phyloP scores from a whole-genome alignment of 768 basidiomycete species.

The Lentinula guzmanii region DNA sequence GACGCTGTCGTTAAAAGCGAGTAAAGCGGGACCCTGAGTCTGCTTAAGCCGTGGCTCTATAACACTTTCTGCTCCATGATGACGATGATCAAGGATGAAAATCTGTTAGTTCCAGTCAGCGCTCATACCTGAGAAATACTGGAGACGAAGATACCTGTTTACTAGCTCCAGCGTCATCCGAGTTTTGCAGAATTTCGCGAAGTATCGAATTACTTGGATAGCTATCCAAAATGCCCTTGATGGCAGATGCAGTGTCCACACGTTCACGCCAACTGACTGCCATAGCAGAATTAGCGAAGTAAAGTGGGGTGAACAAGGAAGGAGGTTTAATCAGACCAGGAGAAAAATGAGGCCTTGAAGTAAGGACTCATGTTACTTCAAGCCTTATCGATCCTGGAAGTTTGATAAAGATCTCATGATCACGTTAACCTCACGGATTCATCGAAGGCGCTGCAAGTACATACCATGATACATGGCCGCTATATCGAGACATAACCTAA shows the following conservation, averaged over 20 bases:
- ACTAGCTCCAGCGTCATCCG: constrained; percentile 9
- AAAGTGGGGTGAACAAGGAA: no score
- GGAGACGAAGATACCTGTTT: not conserved
- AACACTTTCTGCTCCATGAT: constrained; percentile 13
- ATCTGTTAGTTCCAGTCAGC: constrained; percentile 11
- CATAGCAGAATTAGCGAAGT: not conserved
- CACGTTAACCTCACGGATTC: no score
- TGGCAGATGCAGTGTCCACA: constrained; percentile 7
- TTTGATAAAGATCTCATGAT: no score
- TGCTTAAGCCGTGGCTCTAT: constrained; percentile 12
- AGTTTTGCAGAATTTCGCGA: constrained; percentile 10
- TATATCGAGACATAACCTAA: no score
- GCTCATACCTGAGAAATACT: not conserved
- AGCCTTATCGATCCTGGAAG: no score
- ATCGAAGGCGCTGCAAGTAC: no score
- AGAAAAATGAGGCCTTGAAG: no score
- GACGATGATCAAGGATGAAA: constrained; percentile 21
- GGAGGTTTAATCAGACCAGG: no score
- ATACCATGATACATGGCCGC: no score
- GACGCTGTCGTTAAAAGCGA: constrained; percentile 21
- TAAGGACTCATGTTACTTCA: no score
- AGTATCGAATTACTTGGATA: constrained; percentile 7
- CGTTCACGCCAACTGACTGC: constrained; percentile 7
- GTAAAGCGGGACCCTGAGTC: constrained; percentile 22
- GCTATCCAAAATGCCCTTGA: constrained; percentile 5